Percentiles rank a stretch among this genome's conserved stretches.
phyloP scores from a whole-genome alignment of 1,284 basidiomycete species.

The Papiliotrema terrestris region DNA sequence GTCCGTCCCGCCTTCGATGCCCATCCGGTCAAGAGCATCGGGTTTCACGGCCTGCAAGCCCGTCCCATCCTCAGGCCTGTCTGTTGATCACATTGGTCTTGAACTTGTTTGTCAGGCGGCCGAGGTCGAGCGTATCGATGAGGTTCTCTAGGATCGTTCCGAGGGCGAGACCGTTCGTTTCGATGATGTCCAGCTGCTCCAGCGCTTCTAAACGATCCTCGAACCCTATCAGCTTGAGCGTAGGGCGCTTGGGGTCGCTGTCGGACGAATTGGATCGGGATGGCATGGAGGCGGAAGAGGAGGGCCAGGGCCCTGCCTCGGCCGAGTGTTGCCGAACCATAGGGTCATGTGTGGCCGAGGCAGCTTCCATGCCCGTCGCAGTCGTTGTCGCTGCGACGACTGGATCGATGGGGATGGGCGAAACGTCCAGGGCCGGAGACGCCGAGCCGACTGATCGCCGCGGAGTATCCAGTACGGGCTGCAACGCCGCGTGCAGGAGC shows the following conservation, averaged over 20 bases:
- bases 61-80: neutral
- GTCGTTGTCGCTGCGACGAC: neutral
- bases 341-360: neutral
- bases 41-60: neutral
- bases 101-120: constrained; percentile 8
- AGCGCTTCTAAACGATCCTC: constrained; percentile 17
- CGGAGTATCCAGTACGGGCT: neutral
- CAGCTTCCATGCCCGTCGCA: no score
- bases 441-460: no score
- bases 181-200: constrained; percentile 23
- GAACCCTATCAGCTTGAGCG: neutral
- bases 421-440: neutral
- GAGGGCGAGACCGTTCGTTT: constrained; percentile 23
- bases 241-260: neutral
- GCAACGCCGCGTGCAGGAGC: constrained; percentile 7
- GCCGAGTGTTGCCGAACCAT: neutral
- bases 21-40: no score
- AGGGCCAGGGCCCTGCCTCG: neutral
- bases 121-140: constrained; percentile 33
- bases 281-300: neutral
- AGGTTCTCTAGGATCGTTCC: constrained; percentile 30
- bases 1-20: neutral
- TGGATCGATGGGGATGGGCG: neutral
- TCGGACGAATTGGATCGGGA: neutral
- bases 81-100: neutral